Evolutionary conservation across 108 stramenopile genomes (phyloP), one percentile per base, ranked within the genome.

Genomic region (Stephanodiscus triporus): DNA sequence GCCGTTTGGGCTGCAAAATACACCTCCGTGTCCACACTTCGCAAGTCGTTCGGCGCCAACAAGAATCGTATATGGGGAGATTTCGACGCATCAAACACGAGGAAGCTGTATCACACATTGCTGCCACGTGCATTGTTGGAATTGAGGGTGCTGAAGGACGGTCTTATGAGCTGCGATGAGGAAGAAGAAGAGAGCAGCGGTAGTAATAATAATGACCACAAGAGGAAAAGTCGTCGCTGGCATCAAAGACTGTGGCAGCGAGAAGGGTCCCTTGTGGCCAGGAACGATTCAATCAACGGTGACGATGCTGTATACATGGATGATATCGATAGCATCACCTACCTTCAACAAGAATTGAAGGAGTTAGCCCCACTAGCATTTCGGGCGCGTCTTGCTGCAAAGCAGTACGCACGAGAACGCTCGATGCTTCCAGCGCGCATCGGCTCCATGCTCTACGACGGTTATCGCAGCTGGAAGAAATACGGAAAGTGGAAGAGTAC

Each of bases 291-390:
- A 13, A 19, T 32, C 30, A 17, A 59, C 58, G 14, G 6, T 19
- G 32, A 37, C 58, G 13, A 77, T 36, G 66, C 67, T 53, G 45
- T 59, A 51, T 63, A 66, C 0, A 51, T 67, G 29, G 42, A 42
- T 53, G 38, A 72, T 22, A 63, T 66, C 34, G 77, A 78, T 57
- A 64, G 16, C 2, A 42, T 60, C 36, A 47, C 70, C 47, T 34
- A 72, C 66, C 72, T 61, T 23, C 71, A 63, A 63, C 73, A 70
- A 50, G 78, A 76, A 29, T 85, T 88, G 19, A 84, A 92, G 69
- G 96, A 97, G 58, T 68, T 94, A 57, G 98, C 98, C n/a, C 90
- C 93, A 1, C 62, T 97, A 36, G 96, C 97, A 53, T 97, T 89
- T 42, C 83, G 91, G 67, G 96, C 97, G 2, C 82, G 98, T 9